Evolutionary conservation across 2,329 filamentous ascomycete genomes (phyloP), one percentile per base, ranked within the genome.

Genomic region (Aspergillus pseudoterreus): DNA sequence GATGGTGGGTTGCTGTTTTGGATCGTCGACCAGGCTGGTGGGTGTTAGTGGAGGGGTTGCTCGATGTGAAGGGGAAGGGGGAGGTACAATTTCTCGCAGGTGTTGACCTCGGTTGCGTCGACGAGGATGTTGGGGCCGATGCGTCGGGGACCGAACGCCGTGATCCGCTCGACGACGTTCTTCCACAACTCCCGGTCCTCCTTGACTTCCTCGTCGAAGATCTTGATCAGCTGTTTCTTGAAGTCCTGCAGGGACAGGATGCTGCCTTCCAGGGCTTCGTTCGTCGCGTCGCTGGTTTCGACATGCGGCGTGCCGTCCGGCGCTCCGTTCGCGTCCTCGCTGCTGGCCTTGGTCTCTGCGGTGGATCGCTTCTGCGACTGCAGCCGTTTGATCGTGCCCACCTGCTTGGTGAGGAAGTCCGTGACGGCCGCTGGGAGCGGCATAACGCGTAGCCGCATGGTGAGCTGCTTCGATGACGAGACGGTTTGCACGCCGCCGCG

Each of bases 41-140:
- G 35, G 21, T 43, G 19, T 59, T 47, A 54, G 54, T 15, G 11
- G 22, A 19, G n/a, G 22, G 17, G 6, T 4, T 6, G 8, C 12
- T 9, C 8, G 21, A 44, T 2, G 22, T 5, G 22, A 22, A 14
- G 8, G 17, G n/a, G 38, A 41, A 32, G 24, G 15, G 15, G 19
- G 53, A 75, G 77, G 71, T 84, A 92, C 74, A 90, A 85, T 74
- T 84, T 88, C 44, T 86, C 79, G 59, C 89, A 88, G 39, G 87
- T 83, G 33, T 84, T 82, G 15, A 83, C 82, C 38, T 82, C 77
- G 0, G 92, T 96, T 4, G 83, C 79, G 68, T 99, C 94, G 52
- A 99, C 83, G 6, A 99, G 79, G 4, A 99, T 73, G 67, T 99
- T 99, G 1, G 92, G 90, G 0, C 94, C 94, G 11, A 85, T 85